phyloP scores from a whole-genome alignment of 352 stramenopile genomes.

The Globisporangium radiosum region DNA sequence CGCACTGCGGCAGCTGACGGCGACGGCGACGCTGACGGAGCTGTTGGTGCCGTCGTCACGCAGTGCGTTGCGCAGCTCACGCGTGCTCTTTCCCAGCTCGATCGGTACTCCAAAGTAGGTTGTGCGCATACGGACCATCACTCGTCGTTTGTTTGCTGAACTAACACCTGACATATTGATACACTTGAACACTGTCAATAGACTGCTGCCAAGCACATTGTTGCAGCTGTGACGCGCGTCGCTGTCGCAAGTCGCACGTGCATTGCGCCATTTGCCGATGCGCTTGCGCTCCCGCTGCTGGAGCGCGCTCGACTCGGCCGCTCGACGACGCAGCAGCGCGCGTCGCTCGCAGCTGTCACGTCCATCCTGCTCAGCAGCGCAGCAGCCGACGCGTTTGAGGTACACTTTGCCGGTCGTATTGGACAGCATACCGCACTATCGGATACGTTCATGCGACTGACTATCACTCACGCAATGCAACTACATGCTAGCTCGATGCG shows the following conservation, averaged over 20 bases:
- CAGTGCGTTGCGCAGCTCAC: slow-evolving; percentile 30
- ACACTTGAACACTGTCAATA: slow-evolving; percentile 1
- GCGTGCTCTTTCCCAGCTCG: slow-evolving; percentile 47
- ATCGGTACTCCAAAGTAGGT: slow-evolving; percentile 70
- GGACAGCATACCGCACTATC: too few relatives aligned
- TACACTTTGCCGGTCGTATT: slow-evolving; percentile 12
- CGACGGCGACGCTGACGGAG: slow-evolving; percentile 8
- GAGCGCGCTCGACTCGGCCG: slow-evolving; percentile 17
- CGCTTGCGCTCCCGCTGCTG: slow-evolving; percentile 37
- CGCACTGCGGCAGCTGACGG: too few relatives aligned
- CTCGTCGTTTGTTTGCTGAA: background rate
- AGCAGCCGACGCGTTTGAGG: slow-evolving; percentile 30
- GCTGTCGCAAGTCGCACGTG: slow-evolving; percentile 31
- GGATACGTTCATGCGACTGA: too few relatives aligned
- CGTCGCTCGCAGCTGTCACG: slow-evolving; percentile 40
- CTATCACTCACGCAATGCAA: too few relatives aligned
- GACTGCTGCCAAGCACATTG: slow-evolving; percentile 39
- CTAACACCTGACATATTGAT: background rate
- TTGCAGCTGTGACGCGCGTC: slow-evolving; percentile 44
- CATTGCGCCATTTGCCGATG: slow-evolving; percentile 35
- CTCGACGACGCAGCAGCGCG: slow-evolving; percentile 39
- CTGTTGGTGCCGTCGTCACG: slow-evolving; percentile 18
- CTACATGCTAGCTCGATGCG: slow-evolving; percentile 18
- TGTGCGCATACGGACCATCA: background rate
- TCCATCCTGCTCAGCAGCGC: slow-evolving; percentile 37